Conservation (phyloP, 768 basidiomycete genomes). For the Lepiota venenata region DNA sequence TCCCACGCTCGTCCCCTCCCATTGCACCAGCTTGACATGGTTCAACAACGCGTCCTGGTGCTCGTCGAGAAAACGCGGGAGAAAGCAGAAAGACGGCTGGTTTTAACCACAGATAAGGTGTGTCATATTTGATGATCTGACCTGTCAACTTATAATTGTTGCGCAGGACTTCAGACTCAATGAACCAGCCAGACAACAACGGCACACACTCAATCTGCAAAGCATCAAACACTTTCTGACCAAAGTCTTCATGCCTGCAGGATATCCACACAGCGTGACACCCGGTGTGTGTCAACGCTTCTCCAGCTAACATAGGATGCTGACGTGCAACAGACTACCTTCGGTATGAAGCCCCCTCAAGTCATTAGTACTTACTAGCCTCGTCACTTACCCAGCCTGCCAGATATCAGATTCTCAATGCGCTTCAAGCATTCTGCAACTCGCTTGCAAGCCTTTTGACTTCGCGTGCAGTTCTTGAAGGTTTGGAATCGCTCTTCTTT, state of each 20-base stretch:
- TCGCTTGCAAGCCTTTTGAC: constrained; percentile 61
- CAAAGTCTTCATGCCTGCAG: constrained; percentile 14
- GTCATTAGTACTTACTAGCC: not conserved
- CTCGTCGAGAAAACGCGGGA: not conserved
- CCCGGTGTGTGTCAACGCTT: constrained; percentile 7
- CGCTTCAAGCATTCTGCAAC: constrained; percentile 67
- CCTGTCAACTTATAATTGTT: not conserved
- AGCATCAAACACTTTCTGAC: not conserved
- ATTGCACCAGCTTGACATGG: not conserved
- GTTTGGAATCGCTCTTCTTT: constrained; percentile 24
- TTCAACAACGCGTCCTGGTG: not conserved
- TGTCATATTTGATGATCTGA: not conserved
- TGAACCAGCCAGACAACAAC: not conserved
- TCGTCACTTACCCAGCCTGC: not conserved
- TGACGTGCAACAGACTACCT: constrained; percentile 43
- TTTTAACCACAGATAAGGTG: constrained; percentile 3
- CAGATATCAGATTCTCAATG: constrained; percentile 65
- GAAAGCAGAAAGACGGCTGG: not conserved
- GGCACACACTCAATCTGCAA: not conserved
- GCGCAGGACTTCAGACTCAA: not conserved
- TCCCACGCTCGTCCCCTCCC: not conserved
- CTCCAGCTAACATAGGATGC: not conserved
- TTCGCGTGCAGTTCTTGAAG: constrained; percentile 66
- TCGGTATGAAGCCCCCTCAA: constrained; percentile 31
- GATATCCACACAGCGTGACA: constrained; percentile 15